Base-by-base conservation (phyloP, 345 rosid genomes). In the Salix suchowensis region DNA sequence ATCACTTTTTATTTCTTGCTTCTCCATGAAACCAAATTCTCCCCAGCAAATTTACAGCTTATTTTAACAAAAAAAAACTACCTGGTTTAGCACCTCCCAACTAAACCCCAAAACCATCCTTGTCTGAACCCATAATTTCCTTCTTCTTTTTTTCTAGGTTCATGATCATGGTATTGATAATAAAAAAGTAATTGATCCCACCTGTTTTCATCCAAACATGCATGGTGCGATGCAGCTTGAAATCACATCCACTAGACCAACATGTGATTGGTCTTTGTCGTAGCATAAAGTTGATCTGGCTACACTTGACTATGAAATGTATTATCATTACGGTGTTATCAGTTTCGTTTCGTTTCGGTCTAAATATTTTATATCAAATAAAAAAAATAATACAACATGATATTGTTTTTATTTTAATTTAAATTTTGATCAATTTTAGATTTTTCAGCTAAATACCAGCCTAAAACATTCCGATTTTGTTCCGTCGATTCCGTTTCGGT, bases 281-380 rank as follows among this genome's bases (percentile, higher is more conserved):
- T 80, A 58, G 74, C 84, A 81, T 83, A 87, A 78, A 76, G 86
- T 72, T 77, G 82, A 79, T 85, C 26, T 46, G 60, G 68, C 60
- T 48, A 67, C 37, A 36, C 77, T 77, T 81, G 87, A 86, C 79
- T 32, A 12, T 21, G 67, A 73, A 36, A 68, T 58, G 66, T 32
- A 32, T 0, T 32, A 32, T 32, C 34, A 32, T 32, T 32, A 32
- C 5, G 0, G 34, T 3, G 5, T 3, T 32, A 0, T 32, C 0
- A 4, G 5, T 32, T 32, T 32, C 32, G 34, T 32, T 32, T 32
- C 4, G 32, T 30, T 30, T 30, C 0, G 32, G 3, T 2, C 0
- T 2, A 30, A 30, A 30, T 30, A 30, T 30, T 30, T 30, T 30
- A 0, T 30, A 30, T 30, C 0, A 30, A 30, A 30, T 30, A 30